These are phyloP conservation scores for Epichloe sylvatica DNA, from an alignment of 2,329 filamentous ascomycete genomes.

Conservation along the genomic window DNA sequence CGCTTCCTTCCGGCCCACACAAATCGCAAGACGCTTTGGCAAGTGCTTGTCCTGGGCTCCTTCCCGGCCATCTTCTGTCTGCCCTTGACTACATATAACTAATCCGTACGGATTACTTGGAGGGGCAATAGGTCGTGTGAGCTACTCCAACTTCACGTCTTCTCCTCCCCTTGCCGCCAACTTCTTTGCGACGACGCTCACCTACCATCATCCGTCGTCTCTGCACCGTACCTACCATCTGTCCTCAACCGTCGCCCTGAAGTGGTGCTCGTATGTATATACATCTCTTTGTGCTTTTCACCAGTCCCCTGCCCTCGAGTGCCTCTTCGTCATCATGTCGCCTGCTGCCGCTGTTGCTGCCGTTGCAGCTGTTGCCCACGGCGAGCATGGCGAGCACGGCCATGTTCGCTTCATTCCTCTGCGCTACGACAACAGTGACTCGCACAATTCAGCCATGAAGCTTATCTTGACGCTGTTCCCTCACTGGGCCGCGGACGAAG, in stretches of 20 bases:
- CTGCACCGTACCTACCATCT: background rate
- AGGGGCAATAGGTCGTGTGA: slow-evolving; percentile 29
- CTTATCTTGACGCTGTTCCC: slow-evolving; percentile 70
- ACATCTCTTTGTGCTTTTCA: background rate
- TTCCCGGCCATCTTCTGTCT: slow-evolving; percentile 6
- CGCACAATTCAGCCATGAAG: slow-evolving; percentile 62
- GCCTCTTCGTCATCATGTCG: slow-evolving; percentile 16
- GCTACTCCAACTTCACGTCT: slow-evolving; percentile 10
- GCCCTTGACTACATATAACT: background rate
- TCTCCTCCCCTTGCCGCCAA: background rate
- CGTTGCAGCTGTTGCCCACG: too few relatives aligned
- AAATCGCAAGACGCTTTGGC: background rate
- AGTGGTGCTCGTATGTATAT: background rate
- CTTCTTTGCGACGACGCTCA: background rate
- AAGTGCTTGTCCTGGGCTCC: slow-evolving; percentile 7
- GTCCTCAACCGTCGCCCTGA: background rate
- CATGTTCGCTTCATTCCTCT: slow-evolving; percentile 55
- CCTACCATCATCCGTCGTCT: slow-evolving; percentile 2
- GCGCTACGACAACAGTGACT: slow-evolving; percentile 63
- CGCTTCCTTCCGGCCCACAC: slow-evolving; percentile 17
- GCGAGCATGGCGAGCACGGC: slow-evolving; percentile 20
- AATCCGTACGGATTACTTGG: too few relatives aligned
- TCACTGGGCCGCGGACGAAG: slow-evolving; percentile 63
- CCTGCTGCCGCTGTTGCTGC: slow-evolving; percentile 15
- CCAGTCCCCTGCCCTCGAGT: background rate